Conservation (phyloP, 495 filamentous ascomycete genomes). For the Aspergillus affinis region DNA sequence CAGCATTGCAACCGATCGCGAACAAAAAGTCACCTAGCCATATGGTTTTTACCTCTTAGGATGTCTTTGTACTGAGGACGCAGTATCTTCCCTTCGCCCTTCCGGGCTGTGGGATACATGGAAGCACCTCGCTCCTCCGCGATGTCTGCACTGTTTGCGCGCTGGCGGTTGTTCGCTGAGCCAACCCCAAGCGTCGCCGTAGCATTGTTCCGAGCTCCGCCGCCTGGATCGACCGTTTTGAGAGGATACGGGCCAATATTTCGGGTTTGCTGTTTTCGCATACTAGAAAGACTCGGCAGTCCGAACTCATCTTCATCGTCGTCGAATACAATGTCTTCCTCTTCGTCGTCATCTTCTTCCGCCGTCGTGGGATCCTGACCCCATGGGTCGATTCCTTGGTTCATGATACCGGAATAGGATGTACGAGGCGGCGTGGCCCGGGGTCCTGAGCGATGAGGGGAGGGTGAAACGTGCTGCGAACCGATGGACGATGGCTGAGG, state of each 20-base stretch:
- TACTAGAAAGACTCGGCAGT: slow-evolving; percentile 83
- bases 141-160: slow-evolving; percentile 84
- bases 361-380: slow-evolving; percentile 53
- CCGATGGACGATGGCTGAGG: slow-evolving; percentile 46
- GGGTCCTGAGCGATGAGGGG: slow-evolving; percentile 53
- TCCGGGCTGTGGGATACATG: slow-evolving; percentile 82
- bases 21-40: not conserved
- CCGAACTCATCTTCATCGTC: slow-evolving; percentile 95
- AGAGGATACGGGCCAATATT: slow-evolving; percentile 45
- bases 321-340: slow-evolving; percentile 71
- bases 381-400: slow-evolving; percentile 76
- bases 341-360: slow-evolving; percentile 39
- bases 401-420: slow-evolving; percentile 74
- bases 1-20: slow-evolving; percentile 12
- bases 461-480: slow-evolving; percentile 46
- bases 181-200: slow-evolving; percentile 34
- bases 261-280: slow-evolving; percentile 68
- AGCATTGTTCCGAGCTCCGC: slow-evolving; percentile 23
- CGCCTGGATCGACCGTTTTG: slow-evolving; percentile 48
- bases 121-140: slow-evolving; percentile 86
- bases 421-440: slow-evolving; percentile 60
- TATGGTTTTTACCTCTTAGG: slow-evolving; percentile 58
- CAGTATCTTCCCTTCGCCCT: slow-evolving; percentile 88
- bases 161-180: slow-evolving; percentile 35
- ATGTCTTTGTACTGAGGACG: slow-evolving; percentile 98